A percentile compares a stretch with the other conserved stretches of the same genome.
These are phyloP conservation scores for Colletotrichum shisoi DNA, from an alignment of 2,329 filamentous ascomycete genomes.

Conservation along the genomic window DNA sequence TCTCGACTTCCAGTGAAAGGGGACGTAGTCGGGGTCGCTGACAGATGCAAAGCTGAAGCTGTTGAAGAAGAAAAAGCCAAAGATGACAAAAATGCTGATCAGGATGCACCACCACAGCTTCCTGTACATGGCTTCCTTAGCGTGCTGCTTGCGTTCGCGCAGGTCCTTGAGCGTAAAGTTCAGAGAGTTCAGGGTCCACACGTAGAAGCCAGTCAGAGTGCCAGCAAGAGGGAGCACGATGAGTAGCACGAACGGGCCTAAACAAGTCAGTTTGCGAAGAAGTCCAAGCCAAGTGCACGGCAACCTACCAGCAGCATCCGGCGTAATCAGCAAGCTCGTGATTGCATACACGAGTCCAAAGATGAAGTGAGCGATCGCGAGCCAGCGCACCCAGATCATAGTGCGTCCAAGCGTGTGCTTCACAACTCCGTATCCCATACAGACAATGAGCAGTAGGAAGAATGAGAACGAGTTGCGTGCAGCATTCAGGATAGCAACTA, in stretches of 20 bases:
- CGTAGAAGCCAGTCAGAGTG: conserved; percentile 94
- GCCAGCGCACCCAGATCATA: conserved; percentile 91
- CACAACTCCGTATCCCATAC: conserved; percentile 99
- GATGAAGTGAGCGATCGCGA: conserved; percentile 91
- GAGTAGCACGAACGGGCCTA: conserved; percentile 86
- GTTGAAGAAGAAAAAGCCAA: conserved; percentile 98
- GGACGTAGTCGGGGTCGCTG: conserved; percentile 86
- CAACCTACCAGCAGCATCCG: conserved; percentile 76
- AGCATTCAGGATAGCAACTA: conserved; percentile 93
- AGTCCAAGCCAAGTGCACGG: neutral
- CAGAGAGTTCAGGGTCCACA: conserved; percentile 97
- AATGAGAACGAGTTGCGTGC: conserved; percentile 97
- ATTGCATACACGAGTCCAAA: conserved; percentile 95
- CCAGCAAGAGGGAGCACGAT: conserved; percentile 91
- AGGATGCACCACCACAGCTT: conserved; percentile 99
- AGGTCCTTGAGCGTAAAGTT: conserved; percentile 96
- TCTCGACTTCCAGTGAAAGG: conserved; percentile 94
- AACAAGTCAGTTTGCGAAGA: conserved; percentile 23
- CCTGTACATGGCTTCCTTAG: conserved; percentile 95
- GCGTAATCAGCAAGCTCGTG: conserved; percentile 85
- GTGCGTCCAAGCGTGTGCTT: conserved; percentile 90
- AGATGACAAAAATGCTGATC: conserved; percentile 90
- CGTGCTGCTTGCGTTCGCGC: conserved; percentile 90
- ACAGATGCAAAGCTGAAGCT: conserved; percentile 91
- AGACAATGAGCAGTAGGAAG: conserved; percentile 96